Conservation (phyloP, 2,329 filamentous ascomycete genomes). For the Stemphylium beticola region DNA sequence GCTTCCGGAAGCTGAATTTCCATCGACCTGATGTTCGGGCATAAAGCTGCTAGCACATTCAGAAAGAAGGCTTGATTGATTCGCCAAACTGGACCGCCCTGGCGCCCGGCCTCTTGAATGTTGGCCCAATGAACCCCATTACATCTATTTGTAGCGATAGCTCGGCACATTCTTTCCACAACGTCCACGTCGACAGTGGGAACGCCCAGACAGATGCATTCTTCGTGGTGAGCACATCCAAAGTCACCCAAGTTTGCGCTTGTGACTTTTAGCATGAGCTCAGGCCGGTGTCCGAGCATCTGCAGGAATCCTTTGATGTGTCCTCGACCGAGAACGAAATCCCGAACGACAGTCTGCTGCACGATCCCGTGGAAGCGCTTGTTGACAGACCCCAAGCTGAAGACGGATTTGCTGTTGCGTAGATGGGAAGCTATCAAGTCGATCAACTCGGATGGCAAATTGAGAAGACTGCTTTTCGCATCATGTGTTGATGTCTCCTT, state of each 20-base stretch:
- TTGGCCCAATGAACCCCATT: background rate
- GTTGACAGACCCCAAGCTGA: constrained; percentile 19
- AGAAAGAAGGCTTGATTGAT: constrained; percentile 15
- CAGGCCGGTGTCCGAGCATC: constrained; percentile 11
- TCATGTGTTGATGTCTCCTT: background rate
- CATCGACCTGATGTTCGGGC: constrained; percentile 21
- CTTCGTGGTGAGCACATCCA: background rate
- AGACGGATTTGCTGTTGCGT: background rate
- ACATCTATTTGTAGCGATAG: constrained; percentile 3
- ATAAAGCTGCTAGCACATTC: constrained; percentile 15
- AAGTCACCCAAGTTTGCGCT: constrained; percentile 23
- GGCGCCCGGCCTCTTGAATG: background rate
- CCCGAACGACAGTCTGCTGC: constrained; percentile 20
- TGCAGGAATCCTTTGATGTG: constrained; percentile 17
- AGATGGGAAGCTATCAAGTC: constrained; percentile 12
- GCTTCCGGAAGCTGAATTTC: constrained; percentile 16
- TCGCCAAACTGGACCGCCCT: constrained; percentile 4
- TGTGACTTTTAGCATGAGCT: constrained; percentile 16
- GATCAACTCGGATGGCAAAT: constrained; percentile 19
- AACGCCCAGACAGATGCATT: constrained; percentile 1
- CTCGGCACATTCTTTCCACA: background rate
- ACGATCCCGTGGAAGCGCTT: constrained; percentile 16
- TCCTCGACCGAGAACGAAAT: constrained; percentile 13
- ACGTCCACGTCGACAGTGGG: background rate
- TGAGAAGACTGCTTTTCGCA: background rate